Conservation (phyloP, 176 grass and related monocot genomes). For the Triticum turgidum region DNA sequence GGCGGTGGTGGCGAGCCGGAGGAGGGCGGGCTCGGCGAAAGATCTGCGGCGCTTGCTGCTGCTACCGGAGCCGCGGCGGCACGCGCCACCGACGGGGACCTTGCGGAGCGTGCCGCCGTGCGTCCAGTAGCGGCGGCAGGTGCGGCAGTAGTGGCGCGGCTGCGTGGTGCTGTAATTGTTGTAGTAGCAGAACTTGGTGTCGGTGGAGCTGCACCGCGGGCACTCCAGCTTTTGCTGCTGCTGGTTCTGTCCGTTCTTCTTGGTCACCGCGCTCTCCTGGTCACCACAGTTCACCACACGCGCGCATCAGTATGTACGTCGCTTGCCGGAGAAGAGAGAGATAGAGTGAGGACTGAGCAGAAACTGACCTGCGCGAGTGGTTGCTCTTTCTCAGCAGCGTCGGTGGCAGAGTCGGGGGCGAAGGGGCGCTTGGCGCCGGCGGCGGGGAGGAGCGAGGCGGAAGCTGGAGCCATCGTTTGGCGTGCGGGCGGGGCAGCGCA, state of each 20-base stretch:
- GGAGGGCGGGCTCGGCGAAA: neutral
- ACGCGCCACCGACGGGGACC: constrained; percentile 73
- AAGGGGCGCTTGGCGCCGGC: constrained; percentile 19
- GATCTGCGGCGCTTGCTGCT: constrained; percentile 54
- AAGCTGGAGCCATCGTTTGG: constrained; percentile 35
- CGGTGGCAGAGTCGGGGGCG: constrained; percentile 6
- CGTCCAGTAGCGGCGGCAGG: constrained; percentile 90
- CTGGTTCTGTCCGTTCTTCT: neutral
- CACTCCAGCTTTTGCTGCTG: constrained; percentile 44
- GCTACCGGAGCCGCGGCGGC: constrained; percentile 19
- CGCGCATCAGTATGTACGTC: neutral
- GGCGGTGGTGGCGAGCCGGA: neutral
- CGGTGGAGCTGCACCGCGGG: constrained; percentile 68
- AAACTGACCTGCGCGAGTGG: constrained; percentile 12
- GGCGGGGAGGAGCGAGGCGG: constrained; percentile 5
- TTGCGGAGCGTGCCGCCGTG: constrained; percentile 78
- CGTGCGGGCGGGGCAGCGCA: constrained; percentile 17
- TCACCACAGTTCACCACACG: neutral
- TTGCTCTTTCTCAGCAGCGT: neutral
- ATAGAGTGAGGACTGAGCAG: neutral
- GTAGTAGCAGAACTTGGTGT: constrained; percentile 99
- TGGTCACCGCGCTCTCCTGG: neutral
- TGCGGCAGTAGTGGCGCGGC: constrained; percentile 90
- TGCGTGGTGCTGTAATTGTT: constrained; percentile 93
- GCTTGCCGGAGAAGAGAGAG: neutral